phyloP scores from a whole-genome alignment of 768 basidiomycete species.

The Lentinula sp. region DNA sequence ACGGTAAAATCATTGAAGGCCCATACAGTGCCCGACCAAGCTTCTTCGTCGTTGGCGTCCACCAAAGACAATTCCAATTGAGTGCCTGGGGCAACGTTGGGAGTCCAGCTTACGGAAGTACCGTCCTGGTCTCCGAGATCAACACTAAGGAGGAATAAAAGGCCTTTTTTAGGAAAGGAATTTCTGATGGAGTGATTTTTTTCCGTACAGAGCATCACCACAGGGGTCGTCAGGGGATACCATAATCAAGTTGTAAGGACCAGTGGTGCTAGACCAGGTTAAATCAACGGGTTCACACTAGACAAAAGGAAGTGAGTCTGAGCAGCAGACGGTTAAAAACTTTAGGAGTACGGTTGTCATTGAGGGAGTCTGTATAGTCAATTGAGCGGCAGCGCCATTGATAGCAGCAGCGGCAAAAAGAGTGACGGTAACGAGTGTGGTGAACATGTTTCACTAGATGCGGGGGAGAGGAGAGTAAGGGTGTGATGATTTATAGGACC shows the following conservation, averaged over 20 bases:
- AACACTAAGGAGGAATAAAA: constrained; percentile 28
- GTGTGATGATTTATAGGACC: constrained; percentile 12
- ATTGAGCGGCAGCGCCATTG: constrained; percentile 44
- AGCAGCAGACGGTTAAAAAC: neutral
- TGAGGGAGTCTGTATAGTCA: constrained; percentile 45
- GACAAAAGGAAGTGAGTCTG: constrained; percentile 6
- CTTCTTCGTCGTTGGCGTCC: constrained; percentile 51
- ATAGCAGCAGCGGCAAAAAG: constrained; percentile 58
- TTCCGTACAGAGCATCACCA: constrained; percentile 51
- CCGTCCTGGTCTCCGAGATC: constrained; percentile 54
- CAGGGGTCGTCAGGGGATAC: constrained; percentile 52
- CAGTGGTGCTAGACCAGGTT: constrained; percentile 41
- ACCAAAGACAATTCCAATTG: constrained; percentile 45
- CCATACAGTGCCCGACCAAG: constrained; percentile 60
- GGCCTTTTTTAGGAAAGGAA: neutral
- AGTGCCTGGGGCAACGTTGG: constrained; percentile 40
- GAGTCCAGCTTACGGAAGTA: constrained; percentile 39
- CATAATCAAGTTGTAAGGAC: constrained; percentile 56
- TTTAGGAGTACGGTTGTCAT: constrained; percentile 6
- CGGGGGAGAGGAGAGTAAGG: constrained; percentile 12
- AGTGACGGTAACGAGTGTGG: constrained; percentile 70
- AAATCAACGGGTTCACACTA: constrained; percentile 51
- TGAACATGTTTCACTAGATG: constrained; percentile 52
- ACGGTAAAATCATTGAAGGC: neutral
- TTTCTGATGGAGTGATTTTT: neutral